Percentiles rank a stretch among this genome's conserved stretches.
Conservation (phyloP, 2,329 filamentous ascomycete species). For the Neopestalotiopsis rosae region DNA sequence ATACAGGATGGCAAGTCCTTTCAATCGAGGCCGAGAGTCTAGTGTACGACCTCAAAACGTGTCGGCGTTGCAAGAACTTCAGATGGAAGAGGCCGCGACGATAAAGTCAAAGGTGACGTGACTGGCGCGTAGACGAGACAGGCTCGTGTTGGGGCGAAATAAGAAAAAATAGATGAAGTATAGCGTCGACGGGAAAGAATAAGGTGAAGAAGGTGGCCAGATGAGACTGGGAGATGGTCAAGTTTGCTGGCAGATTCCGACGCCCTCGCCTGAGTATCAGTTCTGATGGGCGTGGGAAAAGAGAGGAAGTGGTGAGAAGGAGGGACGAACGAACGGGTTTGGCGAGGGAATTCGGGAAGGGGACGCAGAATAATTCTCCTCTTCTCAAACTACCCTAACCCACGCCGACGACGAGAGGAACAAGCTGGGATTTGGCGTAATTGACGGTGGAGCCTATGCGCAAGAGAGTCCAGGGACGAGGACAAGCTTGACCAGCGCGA, state of each 20-base stretch:
- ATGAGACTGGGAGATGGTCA: not conserved
- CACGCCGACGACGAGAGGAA: slow-evolving; percentile 16
- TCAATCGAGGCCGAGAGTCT: not conserved
- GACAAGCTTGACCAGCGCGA: slow-evolving; percentile 6
- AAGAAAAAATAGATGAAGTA: not conserved
- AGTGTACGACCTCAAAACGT: not conserved
- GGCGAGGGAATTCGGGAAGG: slow-evolving; percentile 21
- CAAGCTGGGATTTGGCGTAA: slow-evolving; percentile 21
- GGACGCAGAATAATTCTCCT: slow-evolving; percentile 20
- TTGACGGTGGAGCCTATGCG: slow-evolving; percentile 20
- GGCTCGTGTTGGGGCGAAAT: not conserved
- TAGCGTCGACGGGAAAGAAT: slow-evolving; percentile 13
- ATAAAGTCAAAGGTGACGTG: slow-evolving; percentile 5
- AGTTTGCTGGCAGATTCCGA: slow-evolving; percentile 8
- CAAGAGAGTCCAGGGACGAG: slow-evolving; percentile 17
- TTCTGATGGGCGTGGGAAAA: slow-evolving; percentile 2
- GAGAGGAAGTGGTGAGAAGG: slow-evolving; percentile 7
- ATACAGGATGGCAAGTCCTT: not conserved
- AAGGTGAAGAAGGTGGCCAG: not conserved
- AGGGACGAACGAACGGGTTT: slow-evolving; percentile 18
- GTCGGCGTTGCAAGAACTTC: not conserved
- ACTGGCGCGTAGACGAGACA: not conserved
- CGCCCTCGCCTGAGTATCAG: not conserved
- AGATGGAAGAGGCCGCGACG: not conserved
- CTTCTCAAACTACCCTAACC: slow-evolving; percentile 22